Conservation (phyloP, 306 rosid species). For the Sechiopsis laciniata region DNA sequence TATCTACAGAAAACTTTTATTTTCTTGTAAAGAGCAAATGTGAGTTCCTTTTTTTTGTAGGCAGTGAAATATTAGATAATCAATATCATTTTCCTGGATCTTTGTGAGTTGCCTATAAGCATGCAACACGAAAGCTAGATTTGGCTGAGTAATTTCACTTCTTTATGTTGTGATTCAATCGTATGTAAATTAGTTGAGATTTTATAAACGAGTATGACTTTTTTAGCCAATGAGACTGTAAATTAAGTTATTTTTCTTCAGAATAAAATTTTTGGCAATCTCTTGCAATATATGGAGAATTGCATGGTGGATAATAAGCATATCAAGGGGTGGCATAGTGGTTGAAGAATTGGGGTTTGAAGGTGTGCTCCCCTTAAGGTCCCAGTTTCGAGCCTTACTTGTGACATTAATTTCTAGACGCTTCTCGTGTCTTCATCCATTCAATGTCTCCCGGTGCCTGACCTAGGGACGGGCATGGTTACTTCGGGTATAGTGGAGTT, state of each 20-base stretch:
- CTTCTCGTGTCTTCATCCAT: no score
- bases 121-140: background rate
- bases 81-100: conserved; percentile 14
- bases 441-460: no score
- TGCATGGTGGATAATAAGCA: background rate
- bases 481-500: no score
- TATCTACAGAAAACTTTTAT: conserved; percentile 65
- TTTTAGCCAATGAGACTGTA: background rate
- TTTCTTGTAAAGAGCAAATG: conserved; percentile 80
- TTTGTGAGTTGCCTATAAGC: conserved; percentile 6
- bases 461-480: no score
- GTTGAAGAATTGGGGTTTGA: no score
- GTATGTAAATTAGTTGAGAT: background rate
- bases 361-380: no score
- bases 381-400: no score
- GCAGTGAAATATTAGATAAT: background rate
- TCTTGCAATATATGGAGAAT: background rate
- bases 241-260: conserved; percentile 3
- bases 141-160: background rate
- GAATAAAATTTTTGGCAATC: background rate
- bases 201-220: background rate
- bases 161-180: background rate
- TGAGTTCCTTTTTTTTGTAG: conserved; percentile 38
- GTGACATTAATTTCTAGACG: no score
- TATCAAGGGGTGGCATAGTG: no score